Evolutionary conservation across 1,284 basidiomycete species (phyloP).

Genomic region (Marasmius fiardii): DNA sequence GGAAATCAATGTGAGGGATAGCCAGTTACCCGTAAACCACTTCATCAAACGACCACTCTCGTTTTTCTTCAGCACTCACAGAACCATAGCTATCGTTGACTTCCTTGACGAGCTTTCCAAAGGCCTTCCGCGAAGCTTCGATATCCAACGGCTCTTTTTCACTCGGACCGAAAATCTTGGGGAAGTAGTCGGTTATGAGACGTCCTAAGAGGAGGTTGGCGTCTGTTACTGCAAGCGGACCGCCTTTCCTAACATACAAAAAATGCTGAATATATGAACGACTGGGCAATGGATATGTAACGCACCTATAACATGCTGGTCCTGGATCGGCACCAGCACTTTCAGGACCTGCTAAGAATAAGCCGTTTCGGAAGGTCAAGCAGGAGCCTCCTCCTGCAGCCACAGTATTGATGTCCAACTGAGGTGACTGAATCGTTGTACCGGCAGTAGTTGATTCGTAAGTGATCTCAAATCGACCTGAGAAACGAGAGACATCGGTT

Average conservation of each 20-base stretch:
- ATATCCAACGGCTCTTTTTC: conserved; percentile 82
- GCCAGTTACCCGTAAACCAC: conserved; percentile 76
- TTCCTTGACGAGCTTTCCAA: conserved; percentile 61
- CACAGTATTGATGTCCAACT: conserved; percentile 86
- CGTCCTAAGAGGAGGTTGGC: conserved; percentile 84
- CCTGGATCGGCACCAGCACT: conserved; percentile 85
- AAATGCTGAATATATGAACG: too few relatives aligned
- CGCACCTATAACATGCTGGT: conserved; percentile 75
- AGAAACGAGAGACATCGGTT: conserved; percentile 88
- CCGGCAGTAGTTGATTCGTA: conserved; percentile 93
- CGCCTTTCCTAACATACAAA: conserved; percentile 65
- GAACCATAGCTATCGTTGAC: conserved; percentile 58
- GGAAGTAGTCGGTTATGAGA: conserved; percentile 81
- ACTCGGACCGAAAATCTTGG: conserved; percentile 84
- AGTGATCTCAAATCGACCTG: conserved; percentile 82
- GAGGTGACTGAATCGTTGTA: conserved; percentile 84
- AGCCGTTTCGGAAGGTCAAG: conserved; percentile 75
- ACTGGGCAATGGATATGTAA: neutral
- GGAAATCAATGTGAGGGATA: conserved; percentile 1
- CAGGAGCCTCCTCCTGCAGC: conserved; percentile 88
- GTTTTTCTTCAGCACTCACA: conserved; percentile 18
- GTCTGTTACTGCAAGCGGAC: conserved; percentile 83
- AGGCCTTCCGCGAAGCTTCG: conserved; percentile 59
- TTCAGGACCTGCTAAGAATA: conserved; percentile 82
- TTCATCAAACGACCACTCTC: conserved; percentile 73